Conservation (phyloP, 768 basidiomycete species). For the Pleurotus citrinopileatus region DNA sequence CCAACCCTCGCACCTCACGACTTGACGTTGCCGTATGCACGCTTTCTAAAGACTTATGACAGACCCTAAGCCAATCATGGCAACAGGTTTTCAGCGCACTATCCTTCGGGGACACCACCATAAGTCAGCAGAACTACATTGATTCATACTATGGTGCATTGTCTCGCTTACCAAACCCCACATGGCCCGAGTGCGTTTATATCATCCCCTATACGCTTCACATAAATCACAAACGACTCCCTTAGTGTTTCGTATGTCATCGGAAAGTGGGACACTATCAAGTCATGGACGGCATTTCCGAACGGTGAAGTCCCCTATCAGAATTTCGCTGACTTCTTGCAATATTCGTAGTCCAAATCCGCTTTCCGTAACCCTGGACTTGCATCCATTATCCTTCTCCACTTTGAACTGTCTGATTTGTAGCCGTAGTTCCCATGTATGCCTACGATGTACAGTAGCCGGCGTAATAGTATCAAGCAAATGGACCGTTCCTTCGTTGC, state of each 20-base stretch:
- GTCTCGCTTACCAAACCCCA: conserved; percentile 3
- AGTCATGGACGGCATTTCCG: conserved; percentile 11
- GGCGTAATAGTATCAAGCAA: no score
- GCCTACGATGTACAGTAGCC: no score
- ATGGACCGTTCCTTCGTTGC: no score
- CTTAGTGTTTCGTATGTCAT: conserved; percentile 8
- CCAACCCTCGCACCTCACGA: no score
- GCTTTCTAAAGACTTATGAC: neutral
- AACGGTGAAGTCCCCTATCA: conserved; percentile 7
- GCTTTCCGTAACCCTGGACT: no score
- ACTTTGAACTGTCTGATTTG: no score
- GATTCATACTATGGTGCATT: conserved; percentile 15
- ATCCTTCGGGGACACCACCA: conserved; percentile 1
- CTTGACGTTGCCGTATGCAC: conserved; percentile 10
- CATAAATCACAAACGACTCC: no score
- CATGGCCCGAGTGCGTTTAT: conserved; percentile 12
- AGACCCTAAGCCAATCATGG: no score
- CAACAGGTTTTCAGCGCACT: conserved; percentile 9
- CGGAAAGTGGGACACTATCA: conserved; percentile 9
- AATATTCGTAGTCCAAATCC: conserved; percentile 2
- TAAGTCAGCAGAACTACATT: conserved; percentile 13
- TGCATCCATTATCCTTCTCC: no score
- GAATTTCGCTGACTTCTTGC: conserved; percentile 13
- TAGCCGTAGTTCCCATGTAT: no score
- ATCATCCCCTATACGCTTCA: neutral